Evolutionary conservation across 768 basidiomycete species (phyloP), one percentile per base, ranked within the genome.

Genomic region (Agrocybe pediades): DNA sequence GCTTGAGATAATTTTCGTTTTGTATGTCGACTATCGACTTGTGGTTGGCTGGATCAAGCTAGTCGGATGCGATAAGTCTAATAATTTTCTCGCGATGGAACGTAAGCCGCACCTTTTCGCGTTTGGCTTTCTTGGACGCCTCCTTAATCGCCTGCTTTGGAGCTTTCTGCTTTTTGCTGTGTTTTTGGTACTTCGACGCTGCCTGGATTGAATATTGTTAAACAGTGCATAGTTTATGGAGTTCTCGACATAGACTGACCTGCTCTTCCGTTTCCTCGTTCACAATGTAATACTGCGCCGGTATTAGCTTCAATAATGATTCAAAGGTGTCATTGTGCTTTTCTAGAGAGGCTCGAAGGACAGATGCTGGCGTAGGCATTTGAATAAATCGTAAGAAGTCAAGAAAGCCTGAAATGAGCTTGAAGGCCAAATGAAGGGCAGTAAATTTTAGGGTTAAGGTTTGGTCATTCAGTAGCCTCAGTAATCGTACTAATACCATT

Each of bases 21-120:
- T 90, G 86, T 26, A 92, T 76, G 54, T 97, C 92, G 23, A 92
- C 66, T 17, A 80, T 71, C 7, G 77, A 77, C 67, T 91, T 92
- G 65, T 95, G 80, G 71, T 96, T 95, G 6, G 85, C 87, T 1
- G 96, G 96, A 69, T 98, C 94, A 61, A 97, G 89, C 95, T 98
- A 54, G 11, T 19, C 45, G 24, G 16, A 17, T 26, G 36, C 15
- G 40, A 47, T 13, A 44, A 45, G 53, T 41, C 36, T 11, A 52
- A 21, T 20, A 36, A 57, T 43, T 39, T 50, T 44, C 19, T 33
- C 15, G 52, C 21, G 19, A 51, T 6, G 24, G 42, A 53, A 39
- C n/a, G n/a, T n/a, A n/a, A 24, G 17, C 65, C 70, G 20, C 50
- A 91, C 95, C 82, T 95, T 95, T 51, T 90, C 90, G 40, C 85